Percentiles rank a stretch among this genome's conserved stretches.
Evolutionary conservation across 73 alveolate genomes (phyloP).

Genomic region (Durusdinium trenchii): DNA sequence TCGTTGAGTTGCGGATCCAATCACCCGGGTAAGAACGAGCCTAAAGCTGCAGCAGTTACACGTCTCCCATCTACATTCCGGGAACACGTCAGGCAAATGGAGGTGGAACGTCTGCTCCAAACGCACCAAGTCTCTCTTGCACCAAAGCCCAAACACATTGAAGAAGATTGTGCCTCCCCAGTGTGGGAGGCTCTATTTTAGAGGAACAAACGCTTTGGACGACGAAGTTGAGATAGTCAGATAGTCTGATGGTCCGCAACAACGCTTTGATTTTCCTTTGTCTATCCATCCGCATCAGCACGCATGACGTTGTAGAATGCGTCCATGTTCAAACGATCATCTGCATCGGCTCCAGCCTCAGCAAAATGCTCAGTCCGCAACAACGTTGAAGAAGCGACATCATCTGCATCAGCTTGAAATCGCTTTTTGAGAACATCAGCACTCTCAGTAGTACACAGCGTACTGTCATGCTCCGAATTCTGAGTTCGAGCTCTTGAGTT

Average conservation of each 20-base stretch:
- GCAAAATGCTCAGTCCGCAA: neutral
- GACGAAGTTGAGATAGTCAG: too few relatives aligned
- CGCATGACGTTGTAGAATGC: conserved; percentile 75
- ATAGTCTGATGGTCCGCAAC: too few relatives aligned
- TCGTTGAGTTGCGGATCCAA: conserved; percentile 3
- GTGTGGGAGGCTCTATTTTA: too few relatives aligned
- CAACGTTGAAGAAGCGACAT: neutral
- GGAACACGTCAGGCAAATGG: too few relatives aligned
- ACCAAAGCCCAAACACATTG: too few relatives aligned
- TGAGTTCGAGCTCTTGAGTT: neutral
- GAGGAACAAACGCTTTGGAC: too few relatives aligned
- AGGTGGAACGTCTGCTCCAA: too few relatives aligned
- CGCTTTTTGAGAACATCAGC: neutral
- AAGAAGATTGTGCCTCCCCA: too few relatives aligned
- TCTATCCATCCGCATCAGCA: too few relatives aligned
- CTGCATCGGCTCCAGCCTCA: conserved; percentile 87
- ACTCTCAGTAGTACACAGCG: neutral
- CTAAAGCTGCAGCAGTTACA: conserved; percentile 25
- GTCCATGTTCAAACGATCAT: conserved; percentile 77
- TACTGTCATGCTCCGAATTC: neutral
- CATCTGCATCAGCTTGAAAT: neutral
- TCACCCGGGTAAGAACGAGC: conserved; percentile 35
- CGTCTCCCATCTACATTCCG: neutral
- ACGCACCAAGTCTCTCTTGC: too few relatives aligned
- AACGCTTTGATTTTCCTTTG: too few relatives aligned